Percentiles rank a stretch among this genome's conserved stretches.
These are phyloP conservation scores for Lichtheimia ramosa DNA, from an alignment of 371 early-diverging fungal species.

Conservation along the genomic window DNA sequence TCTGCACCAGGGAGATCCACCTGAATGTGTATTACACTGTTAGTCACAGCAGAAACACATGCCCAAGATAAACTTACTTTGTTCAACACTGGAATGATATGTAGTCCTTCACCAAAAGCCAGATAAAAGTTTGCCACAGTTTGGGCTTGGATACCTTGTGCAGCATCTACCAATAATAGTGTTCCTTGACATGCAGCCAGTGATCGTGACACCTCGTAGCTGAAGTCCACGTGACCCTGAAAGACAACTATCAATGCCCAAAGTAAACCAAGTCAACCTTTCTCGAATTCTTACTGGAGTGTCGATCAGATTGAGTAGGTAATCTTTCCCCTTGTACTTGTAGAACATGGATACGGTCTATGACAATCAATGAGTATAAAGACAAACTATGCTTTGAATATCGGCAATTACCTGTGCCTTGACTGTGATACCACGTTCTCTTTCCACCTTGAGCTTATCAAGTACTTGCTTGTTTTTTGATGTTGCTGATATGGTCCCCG, in stretches of 20 bases:
- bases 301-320: conserved; percentile 87
- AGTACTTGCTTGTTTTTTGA: conserved; percentile 86
- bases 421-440: conserved; percentile 96
- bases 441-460: conserved; percentile 94
- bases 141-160: conserved; percentile 92
- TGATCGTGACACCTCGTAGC: conserved; percentile 91
- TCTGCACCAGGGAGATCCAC: conserved; percentile 93
- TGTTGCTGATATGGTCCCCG: conserved; percentile 73
- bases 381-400: neutral
- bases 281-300: conserved; percentile 65
- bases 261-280: neutral
- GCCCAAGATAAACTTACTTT: conserved; percentile 54
- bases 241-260: neutral
- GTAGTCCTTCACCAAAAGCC: conserved; percentile 86
- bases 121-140: conserved; percentile 96
- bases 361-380: neutral
- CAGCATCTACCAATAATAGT: conserved; percentile 86
- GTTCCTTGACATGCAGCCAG: conserved; percentile 91
- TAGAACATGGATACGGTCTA: conserved; percentile 90
- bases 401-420: conserved; percentile 81
- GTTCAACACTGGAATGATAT: conserved; percentile 91
- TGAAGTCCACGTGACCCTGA: conserved; percentile 82
- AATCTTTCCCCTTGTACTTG: conserved; percentile 68
- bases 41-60: neutral
- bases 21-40: conserved; percentile 16